Percentiles rank a stretch among this genome's conserved stretches.
phyloP scores from a whole-genome alignment of 2,329 filamentous ascomycete species.

The Alternaria gansuensis region DNA sequence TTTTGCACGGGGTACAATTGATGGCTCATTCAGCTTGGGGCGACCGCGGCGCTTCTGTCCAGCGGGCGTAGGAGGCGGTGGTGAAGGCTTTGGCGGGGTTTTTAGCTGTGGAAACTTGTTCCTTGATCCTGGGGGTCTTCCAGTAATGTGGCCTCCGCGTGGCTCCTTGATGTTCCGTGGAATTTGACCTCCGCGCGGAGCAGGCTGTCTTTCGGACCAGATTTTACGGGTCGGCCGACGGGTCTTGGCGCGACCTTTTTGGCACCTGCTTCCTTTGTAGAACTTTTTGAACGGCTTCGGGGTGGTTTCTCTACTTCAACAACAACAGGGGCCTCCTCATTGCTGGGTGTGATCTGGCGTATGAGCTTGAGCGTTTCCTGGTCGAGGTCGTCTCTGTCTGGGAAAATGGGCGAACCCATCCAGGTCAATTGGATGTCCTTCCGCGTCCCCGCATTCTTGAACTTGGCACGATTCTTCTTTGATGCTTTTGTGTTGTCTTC shows the following conservation, averaged over 20 bases:
- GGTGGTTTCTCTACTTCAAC: neutral
- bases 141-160: neutral
- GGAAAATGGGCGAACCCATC: constrained; percentile 50
- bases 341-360: neutral
- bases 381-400: constrained; percentile 36
- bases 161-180: neutral
- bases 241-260: neutral
- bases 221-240: constrained; percentile 8
- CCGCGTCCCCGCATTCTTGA: constrained; percentile 32
- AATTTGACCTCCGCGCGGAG: constrained; percentile 12
- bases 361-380: constrained; percentile 34
- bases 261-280: constrained; percentile 1
- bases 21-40: neutral
- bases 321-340: neutral
- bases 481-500: constrained; percentile 8
- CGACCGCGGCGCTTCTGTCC: neutral
- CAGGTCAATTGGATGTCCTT: constrained; percentile 52
- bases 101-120: constrained; percentile 13
- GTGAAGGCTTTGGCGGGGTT: neutral
- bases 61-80: neutral
- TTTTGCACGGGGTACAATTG: neutral
- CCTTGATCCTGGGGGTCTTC: constrained; percentile 33
- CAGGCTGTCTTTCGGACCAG: constrained; percentile 6
- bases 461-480: constrained; percentile 22
- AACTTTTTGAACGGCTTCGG: neutral